phyloP scores from a whole-genome alignment of 2,329 filamentous ascomycete species.

The Shiraia bambusicola region DNA sequence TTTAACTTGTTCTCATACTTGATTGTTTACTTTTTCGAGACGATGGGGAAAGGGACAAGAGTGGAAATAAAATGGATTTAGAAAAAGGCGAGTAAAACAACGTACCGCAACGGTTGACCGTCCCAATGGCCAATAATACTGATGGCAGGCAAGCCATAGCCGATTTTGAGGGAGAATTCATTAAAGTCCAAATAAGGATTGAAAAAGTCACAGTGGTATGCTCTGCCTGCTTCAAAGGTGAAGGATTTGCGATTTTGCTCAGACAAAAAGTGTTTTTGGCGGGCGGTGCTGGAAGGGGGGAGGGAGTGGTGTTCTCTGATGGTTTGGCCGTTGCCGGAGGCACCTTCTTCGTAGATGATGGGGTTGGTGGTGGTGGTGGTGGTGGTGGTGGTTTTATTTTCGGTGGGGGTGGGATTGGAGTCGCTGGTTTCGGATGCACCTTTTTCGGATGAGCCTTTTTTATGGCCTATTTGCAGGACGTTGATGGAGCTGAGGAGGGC shows the following conservation, averaged over 20 bases:
- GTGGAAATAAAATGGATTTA: too few species aligned
- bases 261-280: slow-evolving; percentile 64
- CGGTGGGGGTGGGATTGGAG: slow-evolving; percentile 39
- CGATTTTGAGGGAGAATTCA: slow-evolving; percentile 64
- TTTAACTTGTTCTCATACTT: too few species aligned
- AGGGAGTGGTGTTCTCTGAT: slow-evolving; percentile 44
- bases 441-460: slow-evolving; percentile 34
- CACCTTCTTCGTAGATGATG: slow-evolving; percentile 57
- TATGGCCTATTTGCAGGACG: slow-evolving; percentile 64
- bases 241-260: slow-evolving; percentile 58
- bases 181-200: slow-evolving; percentile 92
- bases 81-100: slow-evolving; percentile 8
- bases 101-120: slow-evolving; percentile 71
- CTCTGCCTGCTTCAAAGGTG: slow-evolving; percentile 61
- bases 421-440: slow-evolving; percentile 41
- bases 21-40: too few species aligned
- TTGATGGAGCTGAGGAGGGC: slow-evolving; percentile 81
- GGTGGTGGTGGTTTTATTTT: slow-evolving; percentile 59
- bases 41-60: too few species aligned
- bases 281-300: slow-evolving; percentile 45
- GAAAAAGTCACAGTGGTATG: slow-evolving; percentile 74
- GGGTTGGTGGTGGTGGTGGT: slow-evolving; percentile 54
- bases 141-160: slow-evolving; percentile 65
- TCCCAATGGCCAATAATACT: slow-evolving; percentile 79
- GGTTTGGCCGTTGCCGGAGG: slow-evolving; percentile 47